Evolutionary conservation across 2,329 filamentous ascomycete genomes (phyloP), one percentile per base, ranked within the genome.

Genomic region (Cladorrhinum sp.): DNA sequence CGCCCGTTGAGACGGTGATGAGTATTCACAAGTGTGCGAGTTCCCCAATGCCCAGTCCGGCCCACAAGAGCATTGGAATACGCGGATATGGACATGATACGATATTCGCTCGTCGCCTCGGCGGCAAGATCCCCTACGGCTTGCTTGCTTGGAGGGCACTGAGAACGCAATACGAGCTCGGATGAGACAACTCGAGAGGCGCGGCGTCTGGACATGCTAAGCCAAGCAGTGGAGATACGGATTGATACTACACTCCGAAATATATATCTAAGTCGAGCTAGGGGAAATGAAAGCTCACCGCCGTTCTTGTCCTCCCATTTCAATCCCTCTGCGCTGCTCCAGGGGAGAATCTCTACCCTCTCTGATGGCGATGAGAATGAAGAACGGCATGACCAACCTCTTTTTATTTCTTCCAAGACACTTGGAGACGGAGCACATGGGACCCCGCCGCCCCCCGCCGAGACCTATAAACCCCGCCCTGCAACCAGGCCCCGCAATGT

Each of bases 131-230:
- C 4, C 18, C 42, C 10, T 20, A 46, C 16, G n/a, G 16, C n/a
- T 46, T 46, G 42, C 4, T n/a, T 10, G 10, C 3, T 21, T 21
- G 18, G 18, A 18, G 7, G 42, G 18, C 9, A 4, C 18, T 21
- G 42, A 42, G 33, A 55, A 21, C 18, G 50, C n/a, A 61, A 63
- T 63, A 63, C 62, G 62, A 63, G 56, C 46, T 58, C 20, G 39
- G 36, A 57, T 60, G 56, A 61, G 62, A 64, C 59, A 64, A 57
- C 61, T 54, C 42, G 28, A 33, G 52, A 58, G 57, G 57, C 53
- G 26, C 18, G 16, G 3, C 42, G 42, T 16, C 42, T 46, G n/a
- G 42, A 12, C 42, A 46, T 18, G n/a, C 5, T 18, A 46, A 46
- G 42, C 42, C n/a, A 46, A 46, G 42, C 42, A 46, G 16, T 46